These are phyloP conservation scores for Scopulariopsis brevicaulis DNA, from an alignment of 2,329 filamentous ascomycete species.

Conservation along the genomic window DNA sequence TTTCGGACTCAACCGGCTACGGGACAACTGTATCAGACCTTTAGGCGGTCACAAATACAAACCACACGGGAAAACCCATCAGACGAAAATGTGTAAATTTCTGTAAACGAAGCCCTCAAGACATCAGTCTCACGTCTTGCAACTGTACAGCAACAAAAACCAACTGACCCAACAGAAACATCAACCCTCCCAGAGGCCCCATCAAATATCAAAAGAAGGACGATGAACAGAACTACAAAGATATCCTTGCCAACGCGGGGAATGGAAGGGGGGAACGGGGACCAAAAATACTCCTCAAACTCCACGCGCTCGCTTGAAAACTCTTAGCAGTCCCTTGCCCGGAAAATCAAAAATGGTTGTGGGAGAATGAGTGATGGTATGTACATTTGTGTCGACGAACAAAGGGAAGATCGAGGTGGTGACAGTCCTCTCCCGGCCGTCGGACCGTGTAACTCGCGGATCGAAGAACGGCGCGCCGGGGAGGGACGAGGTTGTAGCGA, in stretches of 20 bases:
- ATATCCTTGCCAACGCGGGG: background rate
- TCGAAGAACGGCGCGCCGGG: background rate
- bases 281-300: background rate
- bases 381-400: background rate
- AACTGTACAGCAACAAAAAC: background rate
- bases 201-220: background rate
- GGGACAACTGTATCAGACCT: too few relatives aligned
- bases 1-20: too few relatives aligned
- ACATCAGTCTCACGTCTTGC: background rate
- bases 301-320: conserved; percentile 2
- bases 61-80: background rate
- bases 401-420: background rate
- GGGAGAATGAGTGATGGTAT: background rate
- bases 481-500: background rate
- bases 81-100: background rate
- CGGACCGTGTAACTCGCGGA: background rate
- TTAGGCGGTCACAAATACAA: too few relatives aligned
- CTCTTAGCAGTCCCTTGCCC: background rate
- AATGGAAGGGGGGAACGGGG: too few relatives aligned
- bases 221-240: background rate
- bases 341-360: background rate
- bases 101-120: background rate
- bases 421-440: background rate
- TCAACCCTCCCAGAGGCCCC: background rate
- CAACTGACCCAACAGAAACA: background rate